Evolutionary conservation across 2,329 filamentous ascomycete species (phyloP).

Genomic region (Sphaerulina populicola): DNA sequence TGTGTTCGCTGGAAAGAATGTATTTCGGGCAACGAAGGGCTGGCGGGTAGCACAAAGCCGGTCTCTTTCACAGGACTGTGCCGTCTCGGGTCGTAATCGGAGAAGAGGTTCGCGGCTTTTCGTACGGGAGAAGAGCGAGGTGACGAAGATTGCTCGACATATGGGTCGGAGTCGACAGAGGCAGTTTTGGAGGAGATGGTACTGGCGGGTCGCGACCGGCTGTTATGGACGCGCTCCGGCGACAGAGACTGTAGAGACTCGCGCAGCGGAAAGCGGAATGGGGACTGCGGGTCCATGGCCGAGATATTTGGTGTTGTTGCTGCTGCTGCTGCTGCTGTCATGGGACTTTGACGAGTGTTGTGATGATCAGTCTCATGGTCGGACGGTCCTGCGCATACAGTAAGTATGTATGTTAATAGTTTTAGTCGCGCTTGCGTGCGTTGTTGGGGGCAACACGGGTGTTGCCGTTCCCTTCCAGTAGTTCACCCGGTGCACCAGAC

Average conservation of each 20-base stretch:
- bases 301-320: conserved; percentile 1
- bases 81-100: conserved; percentile 25
- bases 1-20: conserved; percentile 27
- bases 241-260: conserved; percentile 51
- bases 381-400: neutral
- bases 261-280: conserved; percentile 48
- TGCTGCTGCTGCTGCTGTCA: neutral
- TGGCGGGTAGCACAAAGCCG: conserved; percentile 17
- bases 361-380: neutral
- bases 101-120: conserved; percentile 26
- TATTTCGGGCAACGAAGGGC: conserved; percentile 31
- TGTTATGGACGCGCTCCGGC: conserved; percentile 54
- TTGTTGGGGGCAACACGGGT: neutral
- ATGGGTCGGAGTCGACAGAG: conserved; percentile 2
- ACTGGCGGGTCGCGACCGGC: conserved; percentile 30
- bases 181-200: conserved; percentile 25
- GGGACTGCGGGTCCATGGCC: conserved; percentile 15
- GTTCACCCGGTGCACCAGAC: too few species aligned
- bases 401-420: neutral
- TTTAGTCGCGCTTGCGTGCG: neutral
- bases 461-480: too few species aligned
- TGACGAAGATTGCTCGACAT: conserved; percentile 21
- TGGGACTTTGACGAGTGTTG: neutral
- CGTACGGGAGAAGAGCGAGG: conserved; percentile 31
- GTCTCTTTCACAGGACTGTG: conserved; percentile 15